phyloP scores from a whole-genome alignment of 768 basidiomycete species.

The Lactifluus pinguis region DNA sequence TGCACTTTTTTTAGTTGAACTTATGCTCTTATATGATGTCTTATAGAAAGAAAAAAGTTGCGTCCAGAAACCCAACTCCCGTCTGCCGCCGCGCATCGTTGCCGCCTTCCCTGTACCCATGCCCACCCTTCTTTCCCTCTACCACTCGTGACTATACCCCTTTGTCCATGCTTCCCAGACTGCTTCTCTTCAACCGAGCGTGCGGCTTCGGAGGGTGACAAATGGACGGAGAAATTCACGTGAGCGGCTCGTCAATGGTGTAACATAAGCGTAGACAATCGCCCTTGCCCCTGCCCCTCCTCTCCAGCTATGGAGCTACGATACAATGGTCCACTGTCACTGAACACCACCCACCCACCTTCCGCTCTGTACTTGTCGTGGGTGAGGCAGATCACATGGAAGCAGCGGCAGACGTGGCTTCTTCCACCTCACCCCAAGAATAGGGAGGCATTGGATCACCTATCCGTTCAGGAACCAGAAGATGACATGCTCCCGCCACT shows the following conservation, averaged over 20 bases:
- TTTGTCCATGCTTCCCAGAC: constrained; percentile 61
- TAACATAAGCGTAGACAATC: constrained; percentile 26
- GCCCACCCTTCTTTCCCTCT: constrained; percentile 14
- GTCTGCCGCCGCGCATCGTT: constrained; percentile 34
- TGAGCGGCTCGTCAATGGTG: constrained; percentile 52
- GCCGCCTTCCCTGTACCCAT: background rate
- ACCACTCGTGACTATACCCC: constrained; percentile 48
- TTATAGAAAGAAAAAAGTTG: too few species aligned
- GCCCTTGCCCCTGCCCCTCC: constrained; percentile 9
- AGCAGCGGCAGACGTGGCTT: background rate
- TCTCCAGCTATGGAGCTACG: constrained; percentile 9
- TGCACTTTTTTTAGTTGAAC: too few species aligned
- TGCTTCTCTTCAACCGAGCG: constrained; percentile 55
- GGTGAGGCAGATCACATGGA: constrained; percentile 5
- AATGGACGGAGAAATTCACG: constrained; percentile 57
- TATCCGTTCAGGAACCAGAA: background rate
- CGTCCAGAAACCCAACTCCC: too few species aligned
- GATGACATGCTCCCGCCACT: constrained; percentile 8
- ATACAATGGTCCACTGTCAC: constrained; percentile 16
- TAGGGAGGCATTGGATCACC: background rate
- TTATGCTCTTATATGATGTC: too few species aligned
- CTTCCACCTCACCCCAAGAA: background rate
- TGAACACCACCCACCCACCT: constrained; percentile 17
- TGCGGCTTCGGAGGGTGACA: constrained; percentile 42
- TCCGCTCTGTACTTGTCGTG: constrained; percentile 3